Percentiles rank a stretch among this genome's conserved stretches.
Evolutionary conservation across 2,329 filamentous ascomycete species (phyloP).

Genomic region (Fusarium guadeloupense): DNA sequence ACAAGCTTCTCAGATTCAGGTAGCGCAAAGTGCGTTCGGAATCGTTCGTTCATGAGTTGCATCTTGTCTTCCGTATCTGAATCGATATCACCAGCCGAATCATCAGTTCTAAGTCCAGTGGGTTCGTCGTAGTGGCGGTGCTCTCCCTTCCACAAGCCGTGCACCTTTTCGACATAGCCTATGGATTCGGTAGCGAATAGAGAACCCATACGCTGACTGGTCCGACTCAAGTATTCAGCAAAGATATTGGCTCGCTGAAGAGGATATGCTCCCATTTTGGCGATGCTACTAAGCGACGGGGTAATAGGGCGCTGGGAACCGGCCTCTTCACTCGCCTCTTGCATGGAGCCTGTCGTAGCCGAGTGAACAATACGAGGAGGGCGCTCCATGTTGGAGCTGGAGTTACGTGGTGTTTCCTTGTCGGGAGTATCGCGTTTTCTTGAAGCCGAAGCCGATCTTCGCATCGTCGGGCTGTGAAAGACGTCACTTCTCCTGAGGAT

Average conservation of each 20-base stretch:
- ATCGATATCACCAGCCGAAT: constrained; percentile 58
- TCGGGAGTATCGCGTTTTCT: constrained; percentile 32
- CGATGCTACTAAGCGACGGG: constrained; percentile 61
- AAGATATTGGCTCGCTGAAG: constrained; percentile 84
- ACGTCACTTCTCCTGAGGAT: constrained; percentile 89
- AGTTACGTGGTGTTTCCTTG: constrained; percentile 27
- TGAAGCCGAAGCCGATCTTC: constrained; percentile 56
- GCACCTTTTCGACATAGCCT: constrained; percentile 96
- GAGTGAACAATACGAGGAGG: constrained; percentile 43
- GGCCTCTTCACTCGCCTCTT: constrained; percentile 14
- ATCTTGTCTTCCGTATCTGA: constrained; percentile 71
- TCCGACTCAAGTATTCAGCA: constrained; percentile 82
- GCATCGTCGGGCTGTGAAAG: constrained; percentile 81
- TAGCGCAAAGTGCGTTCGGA: constrained; percentile 90
- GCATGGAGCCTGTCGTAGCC: constrained; percentile 52
- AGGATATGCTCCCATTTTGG: constrained; percentile 76
- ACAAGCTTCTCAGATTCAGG: constrained; percentile 83
- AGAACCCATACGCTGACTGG: constrained; percentile 82
- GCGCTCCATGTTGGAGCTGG: constrained; percentile 13
- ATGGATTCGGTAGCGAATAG: constrained; percentile 90
- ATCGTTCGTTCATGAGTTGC: constrained; percentile 77
- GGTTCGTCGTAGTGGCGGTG: constrained; percentile 84
- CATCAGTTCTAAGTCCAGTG: constrained; percentile 60
- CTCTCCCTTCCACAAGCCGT: constrained; percentile 94
- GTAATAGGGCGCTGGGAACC: constrained; percentile 44